Evolutionary conservation across 2,329 filamentous ascomycete genomes (phyloP), one percentile per base, ranked within the genome.

Genomic region (Tetracladium maxilliforme): DNA sequence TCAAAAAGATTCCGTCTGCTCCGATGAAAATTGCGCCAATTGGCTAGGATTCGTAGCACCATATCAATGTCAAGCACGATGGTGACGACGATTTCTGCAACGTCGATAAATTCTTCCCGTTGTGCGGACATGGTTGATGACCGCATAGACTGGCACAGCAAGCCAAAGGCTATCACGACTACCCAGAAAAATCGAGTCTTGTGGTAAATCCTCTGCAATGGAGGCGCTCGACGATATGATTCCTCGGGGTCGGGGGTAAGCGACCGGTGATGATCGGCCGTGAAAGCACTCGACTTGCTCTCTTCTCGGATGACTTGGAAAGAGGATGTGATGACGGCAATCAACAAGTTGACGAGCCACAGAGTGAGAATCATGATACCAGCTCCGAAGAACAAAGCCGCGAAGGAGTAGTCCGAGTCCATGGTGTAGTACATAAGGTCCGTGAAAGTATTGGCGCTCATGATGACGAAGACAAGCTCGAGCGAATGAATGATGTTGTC

Each of bases 281-380:
- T 86, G 48, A 98, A 98, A 4, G 92, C 90, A 54, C 86, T 94
- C 16, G 78, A 74, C 49, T 79, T 86, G 52, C 83, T 92, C 47
- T 98, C 90, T 55, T 98, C 92, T 34, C 90, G 72, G 39, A 98
- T 98, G 36, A 98, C 81, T 47, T 98, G 90, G 43, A 98, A 98
- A 2, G 87, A 94, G 5, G 90, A 93, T 0, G 90, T 98, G 45
- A 98, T 98, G 41, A 98, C 90, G 4, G 90, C 90, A 43, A 98
- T 92, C 23, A 79, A 51, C 52, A 98, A 68, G 48, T 94, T 95
- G 34, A 92, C 84, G 41, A 98, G 68, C 90, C 90, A 98, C 24
- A 98, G 63, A 58, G 83, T 90, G 62, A 98, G 70, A 35, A 98
- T 82, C 41, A 98, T 73, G 44, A 93, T 87, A 14, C 66, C 68